Evolutionary conservation across 2,329 filamentous ascomycete species (phyloP).

Genomic region (Ramichloridium luteum): DNA sequence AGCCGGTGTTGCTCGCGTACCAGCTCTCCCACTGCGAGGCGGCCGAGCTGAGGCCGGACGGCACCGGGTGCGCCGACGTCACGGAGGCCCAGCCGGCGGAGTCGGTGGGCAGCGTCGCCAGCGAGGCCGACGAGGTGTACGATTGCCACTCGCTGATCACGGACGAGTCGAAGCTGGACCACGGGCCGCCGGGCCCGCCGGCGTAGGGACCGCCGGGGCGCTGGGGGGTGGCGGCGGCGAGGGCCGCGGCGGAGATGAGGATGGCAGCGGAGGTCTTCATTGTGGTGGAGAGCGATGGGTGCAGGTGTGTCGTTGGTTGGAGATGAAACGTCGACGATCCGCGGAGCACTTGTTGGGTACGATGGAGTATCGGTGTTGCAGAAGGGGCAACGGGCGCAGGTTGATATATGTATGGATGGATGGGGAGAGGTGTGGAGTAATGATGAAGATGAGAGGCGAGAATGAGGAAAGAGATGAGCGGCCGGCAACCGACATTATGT

Average conservation of each 20-base stretch:
- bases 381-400: too few relatives aligned
- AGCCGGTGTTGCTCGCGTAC: not conserved
- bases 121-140: slow-evolving; percentile 16
- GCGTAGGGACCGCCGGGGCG: slow-evolving; percentile 3
- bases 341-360: too few relatives aligned
- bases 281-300: not conserved
- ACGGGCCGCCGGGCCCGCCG: slow-evolving; percentile 7
- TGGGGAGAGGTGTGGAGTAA: too few relatives aligned
- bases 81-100: slow-evolving; percentile 19
- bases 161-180: slow-evolving; percentile 7
- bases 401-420: too few relatives aligned
- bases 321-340: too few relatives aligned
- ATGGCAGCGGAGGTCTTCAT: slow-evolving; percentile 1
- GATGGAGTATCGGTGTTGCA: too few relatives aligned
- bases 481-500: too few relatives aligned
- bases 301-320: not conserved
- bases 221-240: not conserved
- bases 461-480: too few relatives aligned
- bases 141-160: slow-evolving; percentile 10
- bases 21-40: slow-evolving; percentile 8
- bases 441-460: too few relatives aligned
- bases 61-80: slow-evolving; percentile 21
- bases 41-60: slow-evolving; percentile 12
- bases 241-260: not conserved
- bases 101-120: slow-evolving; percentile 18